Conservation (phyloP, 768 basidiomycete species). For the Suillus fuscotomentosus region DNA sequence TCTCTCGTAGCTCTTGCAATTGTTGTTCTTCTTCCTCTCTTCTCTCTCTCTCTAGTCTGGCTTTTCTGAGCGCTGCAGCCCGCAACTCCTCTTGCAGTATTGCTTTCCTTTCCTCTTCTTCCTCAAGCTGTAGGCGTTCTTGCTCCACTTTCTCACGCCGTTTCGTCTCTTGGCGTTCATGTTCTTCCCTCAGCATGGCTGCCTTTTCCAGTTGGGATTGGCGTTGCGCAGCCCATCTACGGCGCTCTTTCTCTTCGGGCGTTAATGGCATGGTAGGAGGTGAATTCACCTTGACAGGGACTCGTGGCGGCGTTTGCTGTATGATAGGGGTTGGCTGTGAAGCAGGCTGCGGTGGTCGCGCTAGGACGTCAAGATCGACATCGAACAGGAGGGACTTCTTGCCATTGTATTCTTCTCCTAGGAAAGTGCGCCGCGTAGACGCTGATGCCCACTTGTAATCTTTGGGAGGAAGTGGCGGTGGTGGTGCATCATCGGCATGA, state of each 20-base stretch:
- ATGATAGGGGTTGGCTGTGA: background rate
- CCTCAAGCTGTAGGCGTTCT: conserved; percentile 34
- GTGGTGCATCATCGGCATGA: conserved; percentile 8
- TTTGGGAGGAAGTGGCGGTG: conserved; percentile 24
- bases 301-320: conserved; percentile 3
- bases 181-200: conserved; percentile 44
- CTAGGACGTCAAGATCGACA: background rate
- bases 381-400: conserved; percentile 5
- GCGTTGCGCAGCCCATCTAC: conserved; percentile 18
- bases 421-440: conserved; percentile 23
- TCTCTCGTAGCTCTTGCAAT: conserved; percentile 44
- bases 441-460: conserved; percentile 8
- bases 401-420: conserved; percentile 10
- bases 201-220: conserved; percentile 38
- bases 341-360: conserved; percentile 7
- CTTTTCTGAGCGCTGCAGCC: conserved; percentile 33
- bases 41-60: conserved; percentile 39
- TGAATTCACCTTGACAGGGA: conserved; percentile 6
- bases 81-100: conserved; percentile 43
- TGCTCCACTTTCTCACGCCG: conserved; percentile 21
- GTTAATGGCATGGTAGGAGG: conserved; percentile 13
- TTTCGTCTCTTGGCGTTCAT: conserved; percentile 37
- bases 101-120: conserved; percentile 39
- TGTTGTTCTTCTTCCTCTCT: conserved; percentile 45
- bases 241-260: conserved; percentile 27